A percentile compares a stretch with the other conserved stretches of the same genome.
phyloP scores from a whole-genome alignment of 805 yeast genomes.

The Wickerhamiella brachini region DNA sequence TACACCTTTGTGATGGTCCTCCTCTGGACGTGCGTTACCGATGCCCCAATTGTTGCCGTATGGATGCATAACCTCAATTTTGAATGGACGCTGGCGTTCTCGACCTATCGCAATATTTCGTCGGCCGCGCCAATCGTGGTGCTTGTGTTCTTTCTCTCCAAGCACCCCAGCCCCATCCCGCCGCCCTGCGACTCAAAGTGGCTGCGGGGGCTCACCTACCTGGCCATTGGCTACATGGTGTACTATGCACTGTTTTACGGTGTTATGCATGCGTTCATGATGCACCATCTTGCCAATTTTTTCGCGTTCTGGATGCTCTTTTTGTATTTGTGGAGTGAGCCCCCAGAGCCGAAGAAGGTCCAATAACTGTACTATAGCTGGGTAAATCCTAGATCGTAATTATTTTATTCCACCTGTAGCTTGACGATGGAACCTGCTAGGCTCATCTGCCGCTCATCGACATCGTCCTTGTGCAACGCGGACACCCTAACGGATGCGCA shows the following conservation, averaged over 20 bases:
- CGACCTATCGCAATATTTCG: conserved; percentile 64
- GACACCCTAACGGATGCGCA: no score
- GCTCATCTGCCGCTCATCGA: no score
- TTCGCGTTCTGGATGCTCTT: conserved; percentile 14
- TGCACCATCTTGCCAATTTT: conserved; percentile 60
- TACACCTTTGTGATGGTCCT: conserved; percentile 41
- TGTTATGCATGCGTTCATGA: conserved; percentile 61
- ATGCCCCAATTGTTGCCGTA: conserved; percentile 60
- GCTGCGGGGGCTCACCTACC: conserved; percentile 20
- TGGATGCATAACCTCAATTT: conserved; percentile 63
- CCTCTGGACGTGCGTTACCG: conserved; percentile 67
- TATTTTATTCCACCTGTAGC: no score
- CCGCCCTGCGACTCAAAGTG: conserved; percentile 14
- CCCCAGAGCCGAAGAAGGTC: not conserved
- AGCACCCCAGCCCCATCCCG: conserved; percentile 30
- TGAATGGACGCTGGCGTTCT: conserved; percentile 70
- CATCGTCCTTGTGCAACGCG: no score
- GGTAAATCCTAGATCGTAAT: not conserved
- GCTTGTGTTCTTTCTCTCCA: conserved; percentile 35
- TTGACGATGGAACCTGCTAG: no score
- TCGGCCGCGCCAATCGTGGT: conserved; percentile 58
- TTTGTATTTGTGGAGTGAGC: not conserved
- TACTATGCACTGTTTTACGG: conserved; percentile 61
- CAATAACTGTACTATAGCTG: not conserved
- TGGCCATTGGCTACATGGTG: conserved; percentile 36